Base-by-base conservation (phyloP, 495 filamentous ascomycete species). In the Penicillium alfredii region DNA sequence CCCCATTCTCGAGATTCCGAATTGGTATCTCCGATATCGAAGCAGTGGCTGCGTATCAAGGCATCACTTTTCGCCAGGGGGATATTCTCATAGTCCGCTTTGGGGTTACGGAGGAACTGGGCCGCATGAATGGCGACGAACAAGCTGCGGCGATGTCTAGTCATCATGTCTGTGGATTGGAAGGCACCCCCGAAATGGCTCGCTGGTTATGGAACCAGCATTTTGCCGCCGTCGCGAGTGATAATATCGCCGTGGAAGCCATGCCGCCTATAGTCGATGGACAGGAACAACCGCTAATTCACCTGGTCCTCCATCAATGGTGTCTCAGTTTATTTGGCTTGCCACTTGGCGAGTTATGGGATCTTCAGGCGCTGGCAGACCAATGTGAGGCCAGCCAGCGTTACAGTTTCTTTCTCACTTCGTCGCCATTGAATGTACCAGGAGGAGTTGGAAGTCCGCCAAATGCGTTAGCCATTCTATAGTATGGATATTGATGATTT, bases 331-430 rank as follows among this genome's bases (percentile, higher is more conserved):
- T 68, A 17, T 57, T 65, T 24, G 66, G 76, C 1, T 63, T 74
- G 57, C 66, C 71, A 1, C 71, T 82, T 21, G 78, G 77, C 4
- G 79, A 82, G 55, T 61, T 82, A 4, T 81, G 76, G 73, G 71
- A 80, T 52, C 56, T 82, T 11, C 67, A 75, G 34, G 59, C 44
- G 4, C 50, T 82, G 12, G 62, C 68, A 0, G 66, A 66, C 26
- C 47, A 64, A 19, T 78, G 76, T 47, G 57, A 60, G 44, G 63
- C 48, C 15, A 35, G 53, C 26, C 33, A 51, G 16, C 33, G 60
- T 32, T 72, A 55, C 42, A 54, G 51, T 0, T 72, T 74, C 33
- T 62, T 74, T 34, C 35, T 73, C 7, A 64, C 68, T 3, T 66
- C 58, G 14, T 51, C 56, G 23, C 73, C 72, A 0, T 27, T 71